Evolutionary conservation across 2,329 filamentous ascomycete species (phyloP), one percentile per base, ranked within the genome.

Genomic region (Calonectria hongkongensis): DNA sequence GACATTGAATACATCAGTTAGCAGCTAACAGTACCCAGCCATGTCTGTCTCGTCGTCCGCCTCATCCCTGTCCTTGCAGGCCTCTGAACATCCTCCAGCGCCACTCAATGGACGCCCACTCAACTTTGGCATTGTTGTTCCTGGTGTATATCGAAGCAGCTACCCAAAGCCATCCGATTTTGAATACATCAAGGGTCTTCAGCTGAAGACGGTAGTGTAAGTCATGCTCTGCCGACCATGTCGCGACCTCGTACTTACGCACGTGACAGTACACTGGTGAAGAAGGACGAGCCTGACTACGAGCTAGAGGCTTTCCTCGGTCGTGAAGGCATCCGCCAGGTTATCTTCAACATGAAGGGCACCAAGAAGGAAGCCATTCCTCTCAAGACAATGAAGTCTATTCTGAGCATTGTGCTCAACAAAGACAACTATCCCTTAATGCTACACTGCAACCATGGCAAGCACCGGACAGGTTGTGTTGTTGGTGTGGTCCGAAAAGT

Each of bases 361-460:
- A 98, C 97, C 76, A 98, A 98, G 84, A 95, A 96, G 78, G 88
- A 93, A 68, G 88, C 89, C 10, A 95, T 95, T 43, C 90, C 93
- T 0, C 81, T 91, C 9, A 83, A 87, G 54, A 91, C 92, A 30
- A 95, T 98, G 89, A 88, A 89, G 74, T 86, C 90, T 9, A 95
- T 96, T 56, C 88, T 98, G 28, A 87, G 90, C 15, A 86, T 96
- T 50, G 89, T 96, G 48, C 87, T 96, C 66, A 90, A 97, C 80
- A 89, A 89, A 62, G 84, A 88, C 41, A 95, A 97, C 74, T 92
- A 97, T 76, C 96, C 96, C 0, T 84, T 98, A 13, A 88, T 98
- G 47, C 90, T 98, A 58, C 96, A 98, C 83, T 98, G 96, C 88
- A 98, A 98, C 82, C 96, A 98, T 78, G 96, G 96, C 81, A 97